Evolutionary conservation across 768 basidiomycete species (phyloP), one percentile per base, ranked within the genome.

Genomic region (Mycena albidolilacea): DNA sequence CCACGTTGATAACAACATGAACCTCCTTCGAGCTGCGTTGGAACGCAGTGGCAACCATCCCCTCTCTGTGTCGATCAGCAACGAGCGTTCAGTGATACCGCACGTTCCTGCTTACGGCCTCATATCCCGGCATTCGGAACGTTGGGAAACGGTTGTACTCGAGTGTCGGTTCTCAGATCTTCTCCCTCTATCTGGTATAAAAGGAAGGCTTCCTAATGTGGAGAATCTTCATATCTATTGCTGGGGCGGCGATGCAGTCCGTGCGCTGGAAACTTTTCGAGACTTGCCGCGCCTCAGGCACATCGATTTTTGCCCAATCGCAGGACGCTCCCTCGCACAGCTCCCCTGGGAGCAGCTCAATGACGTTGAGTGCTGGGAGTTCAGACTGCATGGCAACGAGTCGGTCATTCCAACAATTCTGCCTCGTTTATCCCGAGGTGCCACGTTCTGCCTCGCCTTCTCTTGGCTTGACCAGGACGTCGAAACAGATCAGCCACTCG

Each of bases 261-360:
- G 5, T 15, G 57, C 15, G 5, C 12, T 62, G 7, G 41, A 44
- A 9, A 62, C 46, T 17, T 41, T 62, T 21, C 43, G 11, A 7
- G 30, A 62, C n/a, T 6, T 35, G 10, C 61, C 61, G 0, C 30
- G 21, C 4, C 44, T 62, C 43, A 46, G 11, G 44, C 8, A 0
- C 61, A 7, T 62, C 15, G 44, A 62, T 1, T 19, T 62, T 17
- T 9, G 3, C 5, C 21, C 10, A 11, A 11, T 23, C 23, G 12
- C 1, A 12, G 23, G 5, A 3, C 14, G 3, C 1, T 30, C 23
- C 11, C 35, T 44, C 12, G 11, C 23, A 3, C 23, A 4, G 3
- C 23, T 62, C 23, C 61, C 61, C 8, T 46, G 21, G 43, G 44
- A 62, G 17, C 61, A 62, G 41, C 61, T 62, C 30, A 30, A 21